phyloP scores from a whole-genome alignment of 331 rosid genomes.

The Acacia pycnantha region DNA sequence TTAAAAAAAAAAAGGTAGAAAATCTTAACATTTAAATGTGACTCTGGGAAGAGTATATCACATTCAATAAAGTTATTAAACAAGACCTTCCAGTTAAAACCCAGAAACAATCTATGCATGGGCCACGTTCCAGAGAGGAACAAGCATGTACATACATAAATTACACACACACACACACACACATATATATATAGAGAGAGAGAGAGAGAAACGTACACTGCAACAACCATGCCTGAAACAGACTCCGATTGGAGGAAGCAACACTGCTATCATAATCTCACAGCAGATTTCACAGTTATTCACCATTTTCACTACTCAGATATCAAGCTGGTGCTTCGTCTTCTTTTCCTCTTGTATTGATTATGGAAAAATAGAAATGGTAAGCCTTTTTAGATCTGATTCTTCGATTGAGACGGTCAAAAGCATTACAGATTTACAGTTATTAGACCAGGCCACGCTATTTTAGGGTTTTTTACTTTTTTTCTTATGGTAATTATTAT shows the following conservation, averaged over 20 bases:
- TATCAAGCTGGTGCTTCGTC: background rate
- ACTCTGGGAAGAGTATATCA: too few relatives aligned
- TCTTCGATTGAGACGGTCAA: background rate
- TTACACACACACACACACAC: too few relatives aligned
- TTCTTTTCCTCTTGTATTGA: background rate
- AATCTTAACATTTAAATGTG: too few relatives aligned
- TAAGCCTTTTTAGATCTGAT: background rate
- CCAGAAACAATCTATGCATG: background rate
- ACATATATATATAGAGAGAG: background rate
- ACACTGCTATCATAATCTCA: slow-evolving; percentile 56
- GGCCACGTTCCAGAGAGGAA: background rate
- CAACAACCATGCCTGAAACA: slow-evolving; percentile 72
- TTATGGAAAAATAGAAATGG: background rate
- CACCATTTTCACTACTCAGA: slow-evolving; percentile 47
- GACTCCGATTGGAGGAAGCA: slow-evolving; percentile 70
- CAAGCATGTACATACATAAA: background rate
- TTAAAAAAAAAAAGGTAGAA: too few relatives aligned
- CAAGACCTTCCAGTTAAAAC: too few relatives aligned
- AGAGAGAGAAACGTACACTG: slow-evolving; percentile 38
- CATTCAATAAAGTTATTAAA: too few relatives aligned
- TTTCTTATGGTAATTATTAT: background rate
- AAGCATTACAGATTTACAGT: background rate
- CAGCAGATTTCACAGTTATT: slow-evolving; percentile 56
- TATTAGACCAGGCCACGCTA: background rate
- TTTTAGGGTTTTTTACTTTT: background rate